Percentiles rank a stretch among this genome's conserved stretches.
These are phyloP conservation scores for Leishmania aethiopica DNA, from an alignment of 208 protist species.

Conservation along the genomic window DNA sequence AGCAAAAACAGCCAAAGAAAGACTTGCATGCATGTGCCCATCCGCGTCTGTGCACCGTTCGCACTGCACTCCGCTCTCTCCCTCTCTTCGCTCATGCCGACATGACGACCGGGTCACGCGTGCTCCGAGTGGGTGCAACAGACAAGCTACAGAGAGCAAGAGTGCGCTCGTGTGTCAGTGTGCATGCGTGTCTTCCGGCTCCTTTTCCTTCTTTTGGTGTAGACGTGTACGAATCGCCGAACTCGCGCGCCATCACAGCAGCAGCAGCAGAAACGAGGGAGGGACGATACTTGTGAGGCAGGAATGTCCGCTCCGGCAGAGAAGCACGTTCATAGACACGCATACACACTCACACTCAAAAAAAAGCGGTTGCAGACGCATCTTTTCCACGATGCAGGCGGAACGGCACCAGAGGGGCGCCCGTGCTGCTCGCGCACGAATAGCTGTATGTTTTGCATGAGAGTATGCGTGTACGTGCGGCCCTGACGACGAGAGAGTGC, in stretches of 20 bases:
- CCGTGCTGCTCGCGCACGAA: conserved; percentile 8
- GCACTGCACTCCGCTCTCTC: background rate
- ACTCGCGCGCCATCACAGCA: background rate
- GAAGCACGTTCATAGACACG: background rate
- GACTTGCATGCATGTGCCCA: background rate
- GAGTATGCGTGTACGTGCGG: background rate
- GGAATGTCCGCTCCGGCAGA: background rate
- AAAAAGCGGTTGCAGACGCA: background rate
- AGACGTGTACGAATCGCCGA: background rate
- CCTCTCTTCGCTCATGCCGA: background rate
- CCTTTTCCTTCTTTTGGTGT: background rate
- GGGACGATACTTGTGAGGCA: conserved; percentile 9
- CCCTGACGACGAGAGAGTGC: background rate
- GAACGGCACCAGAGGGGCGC: background rate
- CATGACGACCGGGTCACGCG: background rate
- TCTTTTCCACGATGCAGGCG: too few relatives aligned
- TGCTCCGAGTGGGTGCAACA: background rate
- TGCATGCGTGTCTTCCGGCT: background rate
- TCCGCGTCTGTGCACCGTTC: background rate
- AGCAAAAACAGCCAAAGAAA: background rate
- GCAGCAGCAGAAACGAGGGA: background rate
- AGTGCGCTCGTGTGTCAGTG: background rate
- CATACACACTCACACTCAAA: background rate
- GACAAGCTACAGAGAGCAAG: background rate
- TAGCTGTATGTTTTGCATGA: background rate